Base-by-base conservation (phyloP, 73 alveolate species). In the Blepharisma japonicum region DNA sequence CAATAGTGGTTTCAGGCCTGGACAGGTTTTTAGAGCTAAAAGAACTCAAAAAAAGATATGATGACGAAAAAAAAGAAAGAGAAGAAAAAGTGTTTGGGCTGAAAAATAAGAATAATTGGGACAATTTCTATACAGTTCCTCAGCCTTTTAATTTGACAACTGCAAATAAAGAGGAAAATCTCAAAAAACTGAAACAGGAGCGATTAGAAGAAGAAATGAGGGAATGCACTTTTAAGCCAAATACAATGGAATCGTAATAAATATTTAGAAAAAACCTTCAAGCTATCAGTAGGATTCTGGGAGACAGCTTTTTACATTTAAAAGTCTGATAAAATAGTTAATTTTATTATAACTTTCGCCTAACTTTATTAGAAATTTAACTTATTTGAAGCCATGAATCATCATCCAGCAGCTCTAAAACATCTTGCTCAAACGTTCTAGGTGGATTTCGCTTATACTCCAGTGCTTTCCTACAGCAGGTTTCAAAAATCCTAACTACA, bases 401-500 rank as follows among this genome's bases (percentile, higher is more conserved):
- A 14, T 88, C 97, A 45, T 89, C 88, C 50, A 90, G 77, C 55
- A 90, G 81, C 32, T 88, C 95, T 91, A 88, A 80, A 39, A 90
- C 91, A 72, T 90, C 91, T 71, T n/a, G 23, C 23, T 53, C 68
- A 53, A n/a, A 53, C 18, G 68, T n/a, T 2, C 23, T 71, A 61
- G 89, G 84, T 6, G 97, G 95, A 68, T 91, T 87, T 66, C 81
- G 83, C 61, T 89, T 91, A 82, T 88, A 91, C 21, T 76, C 89
- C 7, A 81, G 71, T 8, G 95, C 97, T 53, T 81, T 77, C 55
- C 85, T 81, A 55, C 87, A 82, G 23, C 87, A 80, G 27, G 87
- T 94, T 80, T 87, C 93, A 71, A 91, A 91, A 39, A 91, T 91
- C 80, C 82, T 81, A 0, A 91, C 97, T 11, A 91, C 97, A 81